Conservation (phyloP, 441 rosid genomes). For the Erysimum pusillum region DNA sequence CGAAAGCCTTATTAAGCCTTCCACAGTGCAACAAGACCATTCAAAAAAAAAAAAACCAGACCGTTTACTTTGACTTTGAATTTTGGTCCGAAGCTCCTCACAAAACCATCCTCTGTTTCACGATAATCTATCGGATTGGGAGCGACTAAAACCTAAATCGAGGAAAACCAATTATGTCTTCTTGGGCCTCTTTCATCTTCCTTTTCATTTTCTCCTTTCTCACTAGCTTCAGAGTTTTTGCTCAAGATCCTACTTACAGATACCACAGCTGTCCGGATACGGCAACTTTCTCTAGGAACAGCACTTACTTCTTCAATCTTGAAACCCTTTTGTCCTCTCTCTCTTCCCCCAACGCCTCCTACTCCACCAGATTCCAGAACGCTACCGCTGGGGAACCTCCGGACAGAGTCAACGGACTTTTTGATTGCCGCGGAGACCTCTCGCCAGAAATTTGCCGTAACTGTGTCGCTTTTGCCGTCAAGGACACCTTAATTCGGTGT, state of each 20-base stretch:
- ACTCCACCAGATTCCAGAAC: conserved; percentile 24
- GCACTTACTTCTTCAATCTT: conserved; percentile 1
- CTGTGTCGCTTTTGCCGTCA: conserved; percentile 2
- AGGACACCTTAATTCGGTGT: background rate
- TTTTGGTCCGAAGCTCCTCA: no score
- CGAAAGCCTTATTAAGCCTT: no score
- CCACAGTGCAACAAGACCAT: no score
- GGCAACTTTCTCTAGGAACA: background rate
- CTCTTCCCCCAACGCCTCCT: background rate
- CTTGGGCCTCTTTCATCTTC: background rate
- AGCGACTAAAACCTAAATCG: background rate
- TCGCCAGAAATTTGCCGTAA: background rate
- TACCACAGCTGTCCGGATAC: background rate
- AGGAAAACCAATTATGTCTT: background rate
- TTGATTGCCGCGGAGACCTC: conserved; percentile 11
- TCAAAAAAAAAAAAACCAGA: no score
- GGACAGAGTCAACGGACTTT: conserved; percentile 16
- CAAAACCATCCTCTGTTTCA: no score
- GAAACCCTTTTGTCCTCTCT: background rate
- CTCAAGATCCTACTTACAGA: background rate
- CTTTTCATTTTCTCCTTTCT: conserved; percentile 5
- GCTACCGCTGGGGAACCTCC: background rate
- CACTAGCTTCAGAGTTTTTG: conserved; percentile 13
- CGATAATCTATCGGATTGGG: no score
- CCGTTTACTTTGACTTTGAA: no score